phyloP scores from a whole-genome alignment of 75 land plant species.

The Pinus tabuliformis region DNA sequence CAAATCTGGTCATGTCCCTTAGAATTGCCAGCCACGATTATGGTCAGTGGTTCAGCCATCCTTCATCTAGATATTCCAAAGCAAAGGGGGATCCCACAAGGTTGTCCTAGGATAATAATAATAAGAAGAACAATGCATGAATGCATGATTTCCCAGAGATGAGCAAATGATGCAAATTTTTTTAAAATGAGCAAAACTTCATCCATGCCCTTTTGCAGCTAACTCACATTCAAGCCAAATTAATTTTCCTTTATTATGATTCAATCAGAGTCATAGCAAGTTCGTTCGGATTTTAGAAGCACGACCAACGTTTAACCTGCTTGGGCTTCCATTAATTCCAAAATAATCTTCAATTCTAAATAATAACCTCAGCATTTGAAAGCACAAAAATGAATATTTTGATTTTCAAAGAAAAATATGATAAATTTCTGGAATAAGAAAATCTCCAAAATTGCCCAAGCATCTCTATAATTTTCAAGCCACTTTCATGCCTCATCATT shows the following conservation, averaged over 20 bases:
- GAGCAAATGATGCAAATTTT: not conserved
- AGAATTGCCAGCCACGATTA: too few relatives aligned
- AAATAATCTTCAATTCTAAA: not conserved
- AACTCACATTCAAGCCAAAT: not conserved
- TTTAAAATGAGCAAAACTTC: not conserved
- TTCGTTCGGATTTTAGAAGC: not conserved
- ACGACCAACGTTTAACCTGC: not conserved
- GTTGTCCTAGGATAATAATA: too few relatives aligned
- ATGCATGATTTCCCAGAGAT: too few relatives aligned
- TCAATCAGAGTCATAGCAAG: not conserved
- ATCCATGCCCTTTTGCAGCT: too few relatives aligned
- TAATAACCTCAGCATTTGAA: not conserved
- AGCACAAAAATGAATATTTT: slow-evolving; percentile 3
- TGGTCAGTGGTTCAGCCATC: too few relatives aligned
- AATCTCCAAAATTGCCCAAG: not conserved
- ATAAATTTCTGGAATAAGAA: slow-evolving; percentile 2
- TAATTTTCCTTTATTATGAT: not conserved
- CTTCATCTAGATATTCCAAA: too few relatives aligned
- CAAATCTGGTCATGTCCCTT: too few relatives aligned
- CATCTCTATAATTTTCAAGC: not conserved
- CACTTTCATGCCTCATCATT: slow-evolving; percentile 11
- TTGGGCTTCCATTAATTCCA: not conserved
- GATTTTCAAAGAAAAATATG: not conserved
- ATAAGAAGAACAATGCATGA: too few relatives aligned
- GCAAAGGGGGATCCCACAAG: too few relatives aligned